Conservation (phyloP, 129 eudicot genomes). For the Artemisia annua region DNA sequence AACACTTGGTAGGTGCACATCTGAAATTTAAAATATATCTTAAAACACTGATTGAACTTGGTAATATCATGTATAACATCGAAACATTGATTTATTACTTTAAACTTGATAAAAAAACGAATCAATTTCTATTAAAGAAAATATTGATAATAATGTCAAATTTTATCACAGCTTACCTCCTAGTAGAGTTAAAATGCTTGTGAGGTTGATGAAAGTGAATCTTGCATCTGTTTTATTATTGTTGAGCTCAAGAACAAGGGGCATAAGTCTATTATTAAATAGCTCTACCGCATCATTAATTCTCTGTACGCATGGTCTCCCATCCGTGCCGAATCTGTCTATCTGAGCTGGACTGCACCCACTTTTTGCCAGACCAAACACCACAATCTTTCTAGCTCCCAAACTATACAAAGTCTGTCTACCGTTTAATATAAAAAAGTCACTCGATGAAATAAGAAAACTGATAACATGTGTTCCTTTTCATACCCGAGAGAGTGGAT, state of each 20-base stretch:
- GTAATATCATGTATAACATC: background rate
- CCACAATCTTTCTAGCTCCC: conserved; percentile 53
- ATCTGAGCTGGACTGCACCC: conserved; percentile 44
- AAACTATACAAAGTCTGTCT: conserved; percentile 34
- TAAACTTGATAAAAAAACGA: background rate
- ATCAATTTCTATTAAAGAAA: no score
- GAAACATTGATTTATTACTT: background rate
- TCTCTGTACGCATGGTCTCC: conserved; percentile 29
- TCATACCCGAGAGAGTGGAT: background rate
- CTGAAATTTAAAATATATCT: conserved; percentile 9
- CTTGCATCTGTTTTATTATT: conserved; percentile 27
- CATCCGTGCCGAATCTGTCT: background rate
- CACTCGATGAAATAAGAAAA: no score
- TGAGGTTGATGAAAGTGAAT: conserved; percentile 35
- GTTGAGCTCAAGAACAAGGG: conserved; percentile 43
- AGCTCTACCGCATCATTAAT: conserved; percentile 23
- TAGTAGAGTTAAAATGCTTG: conserved; percentile 34
- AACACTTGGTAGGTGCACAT: conserved; percentile 19
- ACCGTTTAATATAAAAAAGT: no score
- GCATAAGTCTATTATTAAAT: conserved; percentile 43
- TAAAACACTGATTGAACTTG: background rate
- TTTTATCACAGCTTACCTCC: conserved; percentile 25
- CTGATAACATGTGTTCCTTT: background rate
- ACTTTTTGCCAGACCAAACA: conserved; percentile 34
- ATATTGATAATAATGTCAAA: background rate